A percentile compares a stretch with the other conserved stretches of the same genome.
These are phyloP conservation scores for Penicillium dipodomyicola DNA, from an alignment of 495 filamentous ascomycete genomes.

Conservation along the genomic window DNA sequence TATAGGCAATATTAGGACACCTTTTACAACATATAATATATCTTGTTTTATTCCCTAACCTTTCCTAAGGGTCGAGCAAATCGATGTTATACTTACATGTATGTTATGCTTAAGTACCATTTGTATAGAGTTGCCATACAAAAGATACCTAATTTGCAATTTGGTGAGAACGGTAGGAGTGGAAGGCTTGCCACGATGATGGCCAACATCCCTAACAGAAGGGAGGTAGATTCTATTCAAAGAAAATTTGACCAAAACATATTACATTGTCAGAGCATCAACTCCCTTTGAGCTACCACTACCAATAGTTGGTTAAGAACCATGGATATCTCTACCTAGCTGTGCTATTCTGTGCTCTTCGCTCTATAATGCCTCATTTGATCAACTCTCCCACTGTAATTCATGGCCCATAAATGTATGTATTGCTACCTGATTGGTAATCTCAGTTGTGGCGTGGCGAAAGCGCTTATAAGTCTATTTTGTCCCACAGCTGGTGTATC, in stretches of 20 bases:
- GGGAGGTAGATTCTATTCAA: not conserved
- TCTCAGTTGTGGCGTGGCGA: constrained; percentile 13
- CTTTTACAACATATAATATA: no score
- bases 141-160: no score
- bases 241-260: not conserved
- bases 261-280: not conserved
- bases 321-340: not conserved
- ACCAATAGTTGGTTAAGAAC: not conserved
- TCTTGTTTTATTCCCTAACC: no score
- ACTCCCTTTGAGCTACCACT: not conserved
- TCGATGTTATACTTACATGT: no score
- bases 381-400: not conserved
- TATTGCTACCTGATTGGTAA: not conserved
- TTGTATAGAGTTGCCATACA: no score
- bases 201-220: not conserved
- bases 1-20: no score
- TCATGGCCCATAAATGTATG: not conserved
- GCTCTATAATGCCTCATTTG: not conserved
- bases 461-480: constrained; percentile 28
- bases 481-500: constrained; percentile 22
- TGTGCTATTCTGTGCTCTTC: not conserved
- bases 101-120: no score
- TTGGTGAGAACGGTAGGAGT: no score
- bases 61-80: no score
- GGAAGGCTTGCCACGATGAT: no score